phyloP scores from a whole-genome alignment of 2,329 filamentous ascomycete species.

The Epichloe sibirici region DNA sequence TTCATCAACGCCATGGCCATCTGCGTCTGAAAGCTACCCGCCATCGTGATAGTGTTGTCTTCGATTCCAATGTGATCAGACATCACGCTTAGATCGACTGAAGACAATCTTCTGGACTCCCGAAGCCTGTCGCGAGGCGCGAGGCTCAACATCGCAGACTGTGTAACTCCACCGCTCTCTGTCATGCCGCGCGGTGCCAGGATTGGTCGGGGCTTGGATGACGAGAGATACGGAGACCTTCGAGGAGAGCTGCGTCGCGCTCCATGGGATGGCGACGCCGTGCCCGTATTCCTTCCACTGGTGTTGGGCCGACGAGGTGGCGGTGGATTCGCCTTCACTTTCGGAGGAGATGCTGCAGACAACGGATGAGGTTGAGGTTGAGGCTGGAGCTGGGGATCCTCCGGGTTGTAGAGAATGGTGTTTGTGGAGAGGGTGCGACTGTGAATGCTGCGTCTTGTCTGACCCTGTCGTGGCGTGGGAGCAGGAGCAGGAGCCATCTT shows the following conservation, averaged over 20 bases:
- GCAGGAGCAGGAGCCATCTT: constrained; percentile 15
- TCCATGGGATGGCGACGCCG: constrained; percentile 20
- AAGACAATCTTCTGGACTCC: constrained; percentile 37
- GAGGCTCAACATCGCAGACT: constrained; percentile 37
- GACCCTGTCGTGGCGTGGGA: constrained; percentile 20
- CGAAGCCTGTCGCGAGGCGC: constrained; percentile 31
- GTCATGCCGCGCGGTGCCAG: constrained; percentile 29
- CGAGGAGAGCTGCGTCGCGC: constrained; percentile 35
- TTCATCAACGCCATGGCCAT: constrained; percentile 60
- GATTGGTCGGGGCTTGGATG: constrained; percentile 45
- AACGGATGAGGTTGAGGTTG: constrained; percentile 23
- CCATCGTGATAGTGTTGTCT: constrained; percentile 50
- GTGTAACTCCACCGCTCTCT: constrained; percentile 23
- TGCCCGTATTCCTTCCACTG: constrained; percentile 18
- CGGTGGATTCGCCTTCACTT: constrained; percentile 7
- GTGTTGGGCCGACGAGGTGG: constrained; percentile 25
- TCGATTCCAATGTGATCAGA: constrained; percentile 54
- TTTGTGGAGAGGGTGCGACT: constrained; percentile 65
- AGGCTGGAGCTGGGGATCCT: constrained; percentile 25
- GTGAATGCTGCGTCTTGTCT: constrained; percentile 38
- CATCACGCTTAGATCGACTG: constrained; percentile 60
- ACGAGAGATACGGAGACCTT: constrained; percentile 28
- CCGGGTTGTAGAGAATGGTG: constrained; percentile 74
- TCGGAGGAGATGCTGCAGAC: constrained; percentile 31
- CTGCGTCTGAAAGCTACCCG: constrained; percentile 70